Conservation (phyloP, 176 grass and related monocot species). For the Carex myosuroides region DNA sequence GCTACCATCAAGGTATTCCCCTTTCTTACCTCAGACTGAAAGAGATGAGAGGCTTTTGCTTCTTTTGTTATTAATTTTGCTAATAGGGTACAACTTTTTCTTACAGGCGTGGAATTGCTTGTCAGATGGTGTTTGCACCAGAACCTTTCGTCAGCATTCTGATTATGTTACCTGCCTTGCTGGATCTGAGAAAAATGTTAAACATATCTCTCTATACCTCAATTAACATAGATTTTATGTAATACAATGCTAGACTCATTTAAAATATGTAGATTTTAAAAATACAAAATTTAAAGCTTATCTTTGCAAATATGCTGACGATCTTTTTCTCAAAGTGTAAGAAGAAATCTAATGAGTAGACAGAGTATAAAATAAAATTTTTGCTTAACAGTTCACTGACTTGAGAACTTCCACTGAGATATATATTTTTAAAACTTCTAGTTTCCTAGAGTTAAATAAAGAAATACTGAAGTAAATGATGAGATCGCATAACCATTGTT, state of each 20-base stretch:
- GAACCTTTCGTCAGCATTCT: conserved; percentile 80
- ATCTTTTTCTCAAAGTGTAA: not conserved
- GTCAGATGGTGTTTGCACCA: conserved; percentile 71
- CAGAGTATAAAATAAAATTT: not conserved
- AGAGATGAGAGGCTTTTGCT: not conserved
- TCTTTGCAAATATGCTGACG: not conserved
- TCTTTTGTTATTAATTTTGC: not conserved
- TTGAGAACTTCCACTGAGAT: not conserved
- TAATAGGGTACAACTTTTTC: conserved; percentile 3
- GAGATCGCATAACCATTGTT: not conserved
- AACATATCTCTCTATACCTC: conserved; percentile 2
- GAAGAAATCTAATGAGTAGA: not conserved
- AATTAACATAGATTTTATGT: not conserved
- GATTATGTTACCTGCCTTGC: conserved; percentile 94
- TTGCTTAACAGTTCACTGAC: not conserved
- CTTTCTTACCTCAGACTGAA: not conserved
- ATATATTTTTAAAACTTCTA: not conserved
- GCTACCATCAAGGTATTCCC: conserved; percentile 82
- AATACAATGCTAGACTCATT: not conserved
- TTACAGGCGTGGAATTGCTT: conserved; percentile 84
- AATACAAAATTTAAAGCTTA: not conserved
- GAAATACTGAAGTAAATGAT: conserved; percentile 4
- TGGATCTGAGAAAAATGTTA: conserved; percentile 84
- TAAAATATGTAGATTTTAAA: not conserved
- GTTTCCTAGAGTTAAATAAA: not conserved